Conservation (phyloP, 108 stramenopile genomes). For the Cylindrotheca closterium region DNA sequence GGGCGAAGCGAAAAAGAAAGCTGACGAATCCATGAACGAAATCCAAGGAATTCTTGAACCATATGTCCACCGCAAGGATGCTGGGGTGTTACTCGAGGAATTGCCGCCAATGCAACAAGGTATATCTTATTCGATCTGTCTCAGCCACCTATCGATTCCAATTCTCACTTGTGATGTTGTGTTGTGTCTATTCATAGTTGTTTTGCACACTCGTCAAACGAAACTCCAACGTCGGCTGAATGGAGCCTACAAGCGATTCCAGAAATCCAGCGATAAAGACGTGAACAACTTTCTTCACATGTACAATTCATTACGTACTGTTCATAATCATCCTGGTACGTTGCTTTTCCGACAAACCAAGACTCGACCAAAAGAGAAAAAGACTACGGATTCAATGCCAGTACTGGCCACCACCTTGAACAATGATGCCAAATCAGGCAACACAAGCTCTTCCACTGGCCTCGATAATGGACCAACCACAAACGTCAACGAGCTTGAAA, state of each 20-base stretch:
- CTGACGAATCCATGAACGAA: slow-evolving; percentile 13
- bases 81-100: slow-evolving; percentile 41
- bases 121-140: no score
- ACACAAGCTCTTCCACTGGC: background rate
- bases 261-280: slow-evolving; percentile 19
- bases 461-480: background rate
- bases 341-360: slow-evolving; percentile 2
- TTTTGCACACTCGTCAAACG: slow-evolving; percentile 65
- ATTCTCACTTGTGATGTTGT: no score
- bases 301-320: slow-evolving; percentile 43
- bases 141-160: no score
- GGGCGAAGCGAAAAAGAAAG: background rate
- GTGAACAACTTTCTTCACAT: slow-evolving; percentile 42
- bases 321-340: slow-evolving; percentile 66
- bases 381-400: background rate
- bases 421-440: background rate
- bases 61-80: slow-evolving; percentile 60
- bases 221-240: slow-evolving; percentile 58
- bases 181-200: no score
- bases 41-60: slow-evolving; percentile 41
- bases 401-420: background rate
- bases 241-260: slow-evolving; percentile 35
- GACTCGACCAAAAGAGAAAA: slow-evolving; percentile 2
- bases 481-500: background rate
- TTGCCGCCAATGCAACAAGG: slow-evolving; percentile 65